Base-by-base conservation (phyloP, 768 basidiomycete species). In the Porphyrellus cyaneotinctus region DNA sequence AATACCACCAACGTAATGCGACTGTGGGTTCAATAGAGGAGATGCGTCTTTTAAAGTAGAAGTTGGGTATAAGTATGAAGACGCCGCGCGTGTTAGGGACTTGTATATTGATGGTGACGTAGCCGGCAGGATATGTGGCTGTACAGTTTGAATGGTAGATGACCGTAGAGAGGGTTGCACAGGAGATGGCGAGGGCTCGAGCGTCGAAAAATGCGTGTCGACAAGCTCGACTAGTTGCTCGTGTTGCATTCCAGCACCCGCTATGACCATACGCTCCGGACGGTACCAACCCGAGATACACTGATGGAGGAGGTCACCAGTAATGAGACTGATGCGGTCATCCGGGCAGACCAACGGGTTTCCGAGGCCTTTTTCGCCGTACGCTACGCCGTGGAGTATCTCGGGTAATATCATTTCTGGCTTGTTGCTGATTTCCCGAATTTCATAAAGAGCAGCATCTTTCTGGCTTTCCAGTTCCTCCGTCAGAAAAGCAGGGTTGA, bases 341-440 rank as follows among this genome's bases (percentile, higher is more conserved):
- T 89, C 87, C 0, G 91, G 91, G 66, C 95, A 97, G 7, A 97
- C 73, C 23, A 95, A 71, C 0, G 92, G 82, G 68, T 95, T 97
- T n/a, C 97, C 97, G 3, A 98, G 78, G 0, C 85, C 91, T 47
- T 78, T 78, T 47, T 75, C 71, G 53, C 80, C 75, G 64, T 91
- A 98, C 0, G 95, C 97, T 50, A 95, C 85, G 38, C 79, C 75
- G 64, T 98, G 95, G 18, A 98, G 72, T 6, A 94, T 70, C 63
- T 99, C 95, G 2, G 95, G 94, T 14, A 99, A 76, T 52, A 95
- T 85, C 78, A 92, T 85, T 60, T 98, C 95, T 0, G 95, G 93
- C 69, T 97, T 97, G 38, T 80, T 76, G 60, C 71, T 80, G 54
- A 97, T 80, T 71, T 97, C 95, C 30, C 92, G 80, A 42, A 91